Percentiles rank a stretch among this genome's conserved stretches.
phyloP scores from a whole-genome alignment of 768 basidiomycete genomes.

The Rhizopogon vesiculosus region DNA sequence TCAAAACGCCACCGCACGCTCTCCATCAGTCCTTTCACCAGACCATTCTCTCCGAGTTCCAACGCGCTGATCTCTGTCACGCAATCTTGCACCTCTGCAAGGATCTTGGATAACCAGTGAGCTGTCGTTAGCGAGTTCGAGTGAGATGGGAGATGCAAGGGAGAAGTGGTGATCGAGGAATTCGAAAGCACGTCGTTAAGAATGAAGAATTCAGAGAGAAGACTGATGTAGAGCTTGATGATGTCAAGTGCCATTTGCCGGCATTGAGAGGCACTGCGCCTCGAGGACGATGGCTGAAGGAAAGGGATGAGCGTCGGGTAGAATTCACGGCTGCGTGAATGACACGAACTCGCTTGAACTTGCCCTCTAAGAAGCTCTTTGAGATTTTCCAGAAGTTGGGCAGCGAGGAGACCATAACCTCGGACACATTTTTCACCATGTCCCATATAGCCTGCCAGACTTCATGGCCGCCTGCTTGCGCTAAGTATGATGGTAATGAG shows the following conservation, averaged over 20 bases:
- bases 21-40: conserved; percentile 69
- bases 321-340: not conserved
- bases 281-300: conserved; percentile 38
- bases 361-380: conserved; percentile 87
- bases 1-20: conserved; percentile 85
- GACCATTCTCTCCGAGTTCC: conserved; percentile 76
- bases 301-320: conserved; percentile 6
- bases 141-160: conserved; percentile 57
- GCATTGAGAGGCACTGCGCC: conserved; percentile 80
- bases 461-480: conserved; percentile 64
- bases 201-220: conserved; percentile 82
- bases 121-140: conserved; percentile 82
- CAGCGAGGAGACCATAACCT: conserved; percentile 75
- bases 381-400: conserved; percentile 95
- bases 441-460: conserved; percentile 78
- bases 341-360: conserved; percentile 66
- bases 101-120: conserved; percentile 73
- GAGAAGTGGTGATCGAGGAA: conserved; percentile 36
- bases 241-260: conserved; percentile 86
- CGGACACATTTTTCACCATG: conserved; percentile 84
- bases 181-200: conserved; percentile 73
- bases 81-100: conserved; percentile 84
- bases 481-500: conserved; percentile 32
- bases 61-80: conserved; percentile 74
- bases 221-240: conserved; percentile 77